Evolutionary conservation across 1,139 yeast genomes (phyloP).

Genomic region (Yamadazyma siamensis): DNA sequence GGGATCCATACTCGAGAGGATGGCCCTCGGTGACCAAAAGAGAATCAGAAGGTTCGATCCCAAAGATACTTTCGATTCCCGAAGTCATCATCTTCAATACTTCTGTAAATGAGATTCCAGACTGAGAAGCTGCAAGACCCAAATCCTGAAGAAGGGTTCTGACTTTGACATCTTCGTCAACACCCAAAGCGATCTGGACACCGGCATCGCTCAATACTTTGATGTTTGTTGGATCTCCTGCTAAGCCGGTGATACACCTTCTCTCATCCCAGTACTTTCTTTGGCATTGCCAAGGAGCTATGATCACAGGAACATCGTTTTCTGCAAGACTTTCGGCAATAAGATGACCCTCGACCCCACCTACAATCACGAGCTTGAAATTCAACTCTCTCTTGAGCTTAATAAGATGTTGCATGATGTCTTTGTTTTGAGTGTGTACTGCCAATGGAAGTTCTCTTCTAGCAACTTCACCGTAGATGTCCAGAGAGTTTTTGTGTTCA

Average conservation of each 20-base stretch:
- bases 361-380: conserved; percentile 3
- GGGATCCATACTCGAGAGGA: conserved; percentile 4
- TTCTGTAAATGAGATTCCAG: not conserved
- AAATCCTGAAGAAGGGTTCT: conserved; percentile 4
- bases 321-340: conserved; percentile 2
- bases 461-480: conserved; percentile 4
- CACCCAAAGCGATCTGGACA: conserved; percentile 2
- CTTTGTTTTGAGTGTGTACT: conserved; percentile 5
- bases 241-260: conserved; percentile 5
- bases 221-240: conserved; percentile 2
- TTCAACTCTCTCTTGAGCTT: conserved; percentile 2
- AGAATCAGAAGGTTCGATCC: not conserved
- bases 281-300: conserved; percentile 6
- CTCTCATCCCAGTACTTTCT: conserved; percentile 7
- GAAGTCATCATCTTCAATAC: conserved; percentile 2
- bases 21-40: conserved; percentile 5
- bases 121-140: conserved; percentile 4
- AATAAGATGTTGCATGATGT: conserved; percentile 4
- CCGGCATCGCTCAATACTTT: conserved; percentile 4
- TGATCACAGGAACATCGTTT: conserved; percentile 4
- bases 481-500: conserved; percentile 1
- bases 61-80: conserved; percentile 2
- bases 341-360: conserved; percentile 5
- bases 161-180: conserved; percentile 5
- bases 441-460: conserved; percentile 3